phyloP scores from a whole-genome alignment of 805 yeast species.

The Candida hispaniensis region DNA sequence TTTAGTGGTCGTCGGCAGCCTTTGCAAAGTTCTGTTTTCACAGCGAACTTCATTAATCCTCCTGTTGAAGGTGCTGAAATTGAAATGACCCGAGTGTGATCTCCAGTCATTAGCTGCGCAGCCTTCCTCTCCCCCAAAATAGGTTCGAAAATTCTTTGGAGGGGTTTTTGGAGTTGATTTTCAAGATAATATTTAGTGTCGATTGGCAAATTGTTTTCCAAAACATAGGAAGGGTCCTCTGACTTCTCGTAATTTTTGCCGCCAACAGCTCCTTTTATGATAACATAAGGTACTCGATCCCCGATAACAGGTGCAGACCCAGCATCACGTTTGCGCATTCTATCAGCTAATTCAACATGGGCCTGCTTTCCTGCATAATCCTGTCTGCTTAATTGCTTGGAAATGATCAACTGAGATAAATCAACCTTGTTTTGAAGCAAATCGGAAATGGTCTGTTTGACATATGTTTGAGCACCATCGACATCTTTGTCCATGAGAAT shows the following conservation, averaged over 20 bases:
- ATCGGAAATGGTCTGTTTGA: constrained; percentile 80
- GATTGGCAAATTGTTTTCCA: constrained; percentile 85
- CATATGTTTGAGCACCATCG: constrained; percentile 70
- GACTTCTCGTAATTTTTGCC: constrained; percentile 87
- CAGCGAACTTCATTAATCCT: constrained; percentile 85
- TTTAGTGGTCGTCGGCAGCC: constrained; percentile 74
- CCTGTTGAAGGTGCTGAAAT: constrained; percentile 67
- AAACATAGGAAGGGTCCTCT: constrained; percentile 88
- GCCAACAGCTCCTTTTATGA: constrained; percentile 68
- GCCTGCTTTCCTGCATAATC: constrained; percentile 97
- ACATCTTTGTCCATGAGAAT: constrained; percentile 85
- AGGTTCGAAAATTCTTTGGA: constrained; percentile 89
- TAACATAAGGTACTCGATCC: constrained; percentile 96
- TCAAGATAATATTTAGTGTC: constrained; percentile 91
- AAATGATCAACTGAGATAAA: constrained; percentile 83
- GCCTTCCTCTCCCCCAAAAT: constrained; percentile 81
- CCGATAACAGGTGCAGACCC: constrained; percentile 97
- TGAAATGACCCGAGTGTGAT: constrained; percentile 67
- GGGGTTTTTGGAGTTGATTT: constrained; percentile 85
- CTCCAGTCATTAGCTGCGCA: constrained; percentile 65
- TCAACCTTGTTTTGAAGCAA: constrained; percentile 84
- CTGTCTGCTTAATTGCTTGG: constrained; percentile 78
- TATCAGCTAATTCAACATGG: constrained; percentile 89
- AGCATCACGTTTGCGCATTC: constrained; percentile 92
- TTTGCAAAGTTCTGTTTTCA: constrained; percentile 77